Percentiles rank a stretch among this genome's conserved stretches.
phyloP scores from a whole-genome alignment of 2,329 filamentous ascomycete genomes.

The Penicillium sp. region DNA sequence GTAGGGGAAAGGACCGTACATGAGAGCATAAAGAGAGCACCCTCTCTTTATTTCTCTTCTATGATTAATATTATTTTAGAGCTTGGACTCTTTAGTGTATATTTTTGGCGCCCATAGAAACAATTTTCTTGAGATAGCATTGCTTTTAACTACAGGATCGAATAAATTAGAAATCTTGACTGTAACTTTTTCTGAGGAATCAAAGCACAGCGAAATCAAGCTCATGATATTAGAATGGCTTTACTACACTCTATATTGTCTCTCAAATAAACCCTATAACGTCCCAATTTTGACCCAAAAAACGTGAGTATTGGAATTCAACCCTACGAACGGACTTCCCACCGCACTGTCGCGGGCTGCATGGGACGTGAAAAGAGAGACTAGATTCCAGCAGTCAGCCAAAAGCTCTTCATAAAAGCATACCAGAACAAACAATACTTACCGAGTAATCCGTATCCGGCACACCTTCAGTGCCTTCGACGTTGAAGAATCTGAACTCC shows the following conservation, averaged over 20 bases:
- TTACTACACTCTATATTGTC: too few species aligned
- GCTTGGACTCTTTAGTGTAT: not conserved
- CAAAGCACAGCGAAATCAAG: too few species aligned
- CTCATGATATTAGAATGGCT: too few species aligned
- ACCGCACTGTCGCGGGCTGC: constrained; percentile 26
- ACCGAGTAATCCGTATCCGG: constrained; percentile 65
- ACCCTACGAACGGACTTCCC: constrained; percentile 15
- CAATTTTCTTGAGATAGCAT: not conserved
- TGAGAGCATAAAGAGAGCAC: not conserved
- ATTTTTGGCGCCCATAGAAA: not conserved
- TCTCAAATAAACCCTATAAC: too few species aligned
- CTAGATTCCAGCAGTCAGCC: constrained; percentile 9
- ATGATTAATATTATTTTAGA: not conserved
- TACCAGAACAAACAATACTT: constrained; percentile 33
- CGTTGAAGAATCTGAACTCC: constrained; percentile 59
- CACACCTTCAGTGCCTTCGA: constrained; percentile 56
- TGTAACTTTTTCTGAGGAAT: too few species aligned
- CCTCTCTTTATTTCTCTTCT: not conserved
- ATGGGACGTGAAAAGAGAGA: constrained; percentile 31
- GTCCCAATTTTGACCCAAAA: too few species aligned
- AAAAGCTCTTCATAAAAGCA: not conserved
- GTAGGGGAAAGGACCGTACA: constrained; percentile 22
- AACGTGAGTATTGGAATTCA: too few species aligned
- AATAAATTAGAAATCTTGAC: not conserved
- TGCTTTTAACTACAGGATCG: not conserved